Base-by-base conservation (phyloP, 1,284 basidiomycete genomes). In the Anthracocystis setariae region DNA sequence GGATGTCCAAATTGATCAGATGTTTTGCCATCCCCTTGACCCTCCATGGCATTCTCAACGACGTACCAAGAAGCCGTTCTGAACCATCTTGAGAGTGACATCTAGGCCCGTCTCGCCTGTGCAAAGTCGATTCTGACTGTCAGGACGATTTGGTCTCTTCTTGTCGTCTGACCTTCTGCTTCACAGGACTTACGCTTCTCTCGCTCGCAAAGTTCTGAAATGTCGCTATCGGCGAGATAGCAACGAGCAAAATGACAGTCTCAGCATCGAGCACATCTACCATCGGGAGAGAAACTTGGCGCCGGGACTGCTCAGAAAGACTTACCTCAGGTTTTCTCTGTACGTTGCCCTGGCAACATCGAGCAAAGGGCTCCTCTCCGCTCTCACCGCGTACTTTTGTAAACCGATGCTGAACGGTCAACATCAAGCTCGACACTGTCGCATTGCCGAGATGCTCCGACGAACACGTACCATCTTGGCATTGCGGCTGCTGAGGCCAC, bases 341-440 rank as follows among this genome's bases (percentile, higher is more conserved):
- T 91, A 84, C 0, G 94, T 94, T 79, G 92, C 91, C 8, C 94
- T 88, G 0, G 94, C 94, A 3, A 97, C 91, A 70, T 97, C 94
- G 12, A 98, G 88, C 10, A 95, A 86, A 20, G 88, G 88, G 70
- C 93, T 91, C 73, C 87, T 88, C 63, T 91, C 90, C 1, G 91
- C 90, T 82, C 89, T 91, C 45, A 94, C 90, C 0, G 93, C 92
- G 83, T 93, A 95, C 72, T 74, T 23, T 23, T n/a, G 23, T 13
- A 5, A n/a, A n/a, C 35, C 8, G 8, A 46, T 20, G 17, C 10
- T 2, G 49, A 15, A 25, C 4, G n/a, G 5, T n/a, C n/a, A n/a
- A 45, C 25, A 25, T 50, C 10, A 35, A 43, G 17, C 21, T 18
- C 4, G 40, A 15, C 9, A 20, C 40, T 42, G 40, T 12, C 13